phyloP scores from a whole-genome alignment of 768 basidiomycete species.

The Lanmaoa pseudosensibilis region DNA sequence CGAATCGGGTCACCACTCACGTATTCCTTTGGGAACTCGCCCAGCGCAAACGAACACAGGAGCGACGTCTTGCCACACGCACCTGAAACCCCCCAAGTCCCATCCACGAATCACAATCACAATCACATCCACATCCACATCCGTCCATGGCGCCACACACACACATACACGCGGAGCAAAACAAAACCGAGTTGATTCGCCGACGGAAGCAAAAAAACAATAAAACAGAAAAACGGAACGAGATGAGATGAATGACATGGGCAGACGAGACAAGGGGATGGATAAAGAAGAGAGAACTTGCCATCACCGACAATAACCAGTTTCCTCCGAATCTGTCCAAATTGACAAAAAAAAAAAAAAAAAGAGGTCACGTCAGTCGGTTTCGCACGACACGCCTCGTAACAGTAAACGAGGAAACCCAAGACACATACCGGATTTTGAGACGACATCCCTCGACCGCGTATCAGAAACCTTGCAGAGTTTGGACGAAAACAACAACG shows the following conservation, averaged over 20 bases:
- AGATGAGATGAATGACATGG: background rate
- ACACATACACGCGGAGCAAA: background rate
- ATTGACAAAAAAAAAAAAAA: background rate
- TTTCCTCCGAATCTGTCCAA: conserved; percentile 81
- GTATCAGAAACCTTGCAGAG: background rate
- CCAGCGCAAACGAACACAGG: conserved; percentile 87
- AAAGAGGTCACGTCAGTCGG: background rate
- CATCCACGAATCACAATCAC: background rate
- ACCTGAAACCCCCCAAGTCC: conserved; percentile 47
- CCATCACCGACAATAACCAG: conserved; percentile 98
- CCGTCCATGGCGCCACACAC: background rate
- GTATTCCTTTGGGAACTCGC: conserved; percentile 96
- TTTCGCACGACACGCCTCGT: background rate
- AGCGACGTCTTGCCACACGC: conserved; percentile 97
- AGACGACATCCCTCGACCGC: conserved; percentile 39
- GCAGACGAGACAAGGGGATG: no score
- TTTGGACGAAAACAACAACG: background rate
- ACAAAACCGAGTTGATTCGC: background rate
- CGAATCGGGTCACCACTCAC: conserved; percentile 54
- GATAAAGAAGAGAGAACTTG: conserved; percentile 36
- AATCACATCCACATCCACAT: background rate
- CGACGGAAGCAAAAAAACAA: background rate
- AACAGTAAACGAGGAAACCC: background rate
- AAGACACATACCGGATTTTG: conserved; percentile 57
- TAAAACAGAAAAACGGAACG: background rate